Conservation (phyloP, 23 red algal genomes). For the Chondrus crispus region DNA sequence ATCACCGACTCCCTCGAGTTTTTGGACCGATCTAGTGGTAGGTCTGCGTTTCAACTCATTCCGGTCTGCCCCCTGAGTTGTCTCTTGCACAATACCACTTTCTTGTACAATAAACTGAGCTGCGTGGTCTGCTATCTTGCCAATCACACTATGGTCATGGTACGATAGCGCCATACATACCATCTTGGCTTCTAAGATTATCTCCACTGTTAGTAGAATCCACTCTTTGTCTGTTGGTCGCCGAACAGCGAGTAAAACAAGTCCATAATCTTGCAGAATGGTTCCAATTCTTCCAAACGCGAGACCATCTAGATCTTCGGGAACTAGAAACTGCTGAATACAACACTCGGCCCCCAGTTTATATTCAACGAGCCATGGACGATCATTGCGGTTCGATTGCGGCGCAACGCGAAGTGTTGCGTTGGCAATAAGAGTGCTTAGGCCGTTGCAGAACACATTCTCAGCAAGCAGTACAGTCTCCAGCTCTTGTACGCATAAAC, state of each 20-base stretch:
- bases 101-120: constrained; percentile 16
- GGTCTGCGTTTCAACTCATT: too few relatives aligned
- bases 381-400: constrained; percentile 34
- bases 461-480: constrained; percentile 61
- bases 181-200: neutral
- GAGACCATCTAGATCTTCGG: constrained; percentile 29
- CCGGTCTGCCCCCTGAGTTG: too few relatives aligned
- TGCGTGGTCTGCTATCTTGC: constrained; percentile 43
- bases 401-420: constrained; percentile 61
- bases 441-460: constrained; percentile 82
- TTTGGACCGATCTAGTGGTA: neutral
- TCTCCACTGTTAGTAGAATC: constrained; percentile 1
- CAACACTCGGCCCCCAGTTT: constrained; percentile 58
- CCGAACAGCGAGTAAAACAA: constrained; percentile 59
- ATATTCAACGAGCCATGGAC: constrained; percentile 73
- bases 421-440: constrained; percentile 76
- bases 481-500: constrained; percentile 71
- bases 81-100: neutral
- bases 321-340: constrained; percentile 41
- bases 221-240: constrained; percentile 22
- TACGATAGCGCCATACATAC: constrained; percentile 37
- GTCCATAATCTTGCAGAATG: constrained; percentile 60
- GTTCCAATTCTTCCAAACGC: constrained; percentile 45
- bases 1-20: neutral
- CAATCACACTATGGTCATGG: constrained; percentile 44